Evolutionary conservation across 78 protist species (phyloP), one percentile per base, ranked within the genome.

Genomic region (Dictyostelium purpureum): DNA sequence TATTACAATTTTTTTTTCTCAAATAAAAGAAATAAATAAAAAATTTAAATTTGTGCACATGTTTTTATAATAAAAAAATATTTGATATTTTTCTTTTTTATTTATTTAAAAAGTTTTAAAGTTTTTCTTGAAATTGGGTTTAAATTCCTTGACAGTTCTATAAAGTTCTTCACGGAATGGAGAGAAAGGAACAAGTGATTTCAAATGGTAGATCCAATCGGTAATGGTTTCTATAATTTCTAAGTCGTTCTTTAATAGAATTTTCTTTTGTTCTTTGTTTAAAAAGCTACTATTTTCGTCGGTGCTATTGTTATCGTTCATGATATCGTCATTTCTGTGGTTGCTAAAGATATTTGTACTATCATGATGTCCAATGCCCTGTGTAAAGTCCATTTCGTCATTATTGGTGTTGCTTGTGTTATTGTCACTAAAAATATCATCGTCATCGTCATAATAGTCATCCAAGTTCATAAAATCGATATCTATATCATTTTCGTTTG

Each of bases 141-240:
- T 63, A 33, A 63, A 63, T 63, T 63, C 71, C 33, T 63, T 63
- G 5, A 63, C 71, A 2, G 33, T 33, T 33, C 38, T 63, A 12
- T 33, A 31, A 63, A 63, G 38, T 14, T 63, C 71, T 33, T 63
- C 71, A 63, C 71, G 71, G 38, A 75, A 75, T 19, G 79, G 79
- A 26, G 18, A 19, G 37, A 43, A 52, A 24, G 61, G 35, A 14
- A 45, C 12, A 7, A 24, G 47, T 28, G 19, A 33, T 52, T 75
- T 75, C 6, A 75, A 24, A 52, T 75, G 81, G 28, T 28, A 35
- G 2, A 75, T 35, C 81, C 81, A 75, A 75, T 75, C 81, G 1
- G 33, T 12, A n/a, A 75, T 75, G 12, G 67, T 51, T 10, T 75
- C 81, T 19, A 75, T 24, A 33, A 75, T 21, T 35, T 35, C n/a